phyloP scores from a whole-genome alignment of 2,329 filamentous ascomycete genomes.

The Didymosphaeria variabile region DNA sequence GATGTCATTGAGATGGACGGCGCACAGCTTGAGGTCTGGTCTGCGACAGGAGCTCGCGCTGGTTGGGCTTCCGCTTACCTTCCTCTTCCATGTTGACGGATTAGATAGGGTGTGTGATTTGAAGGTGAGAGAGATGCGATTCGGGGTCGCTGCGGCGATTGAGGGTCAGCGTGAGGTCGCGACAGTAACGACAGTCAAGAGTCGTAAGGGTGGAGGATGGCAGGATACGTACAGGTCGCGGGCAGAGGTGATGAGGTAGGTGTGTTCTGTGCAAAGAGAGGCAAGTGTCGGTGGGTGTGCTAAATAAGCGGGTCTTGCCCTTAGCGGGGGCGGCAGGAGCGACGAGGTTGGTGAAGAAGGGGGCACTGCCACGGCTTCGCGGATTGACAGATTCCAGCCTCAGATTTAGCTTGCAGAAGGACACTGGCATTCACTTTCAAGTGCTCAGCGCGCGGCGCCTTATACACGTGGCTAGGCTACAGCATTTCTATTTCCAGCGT shows the following conservation, averaged over 20 bases:
- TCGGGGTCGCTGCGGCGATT: slow-evolving; percentile 41
- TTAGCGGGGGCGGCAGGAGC: slow-evolving; percentile 39
- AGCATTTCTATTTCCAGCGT: slow-evolving; percentile 30
- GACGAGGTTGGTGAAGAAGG: slow-evolving; percentile 37
- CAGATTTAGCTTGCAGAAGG: slow-evolving; percentile 15
- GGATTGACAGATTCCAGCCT: slow-evolving; percentile 25
- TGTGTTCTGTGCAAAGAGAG: slow-evolving; percentile 45
- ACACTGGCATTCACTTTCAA: slow-evolving; percentile 15
- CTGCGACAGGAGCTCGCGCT: slow-evolving; percentile 24
- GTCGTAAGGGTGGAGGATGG: slow-evolving; percentile 35
- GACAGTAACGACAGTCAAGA: slow-evolving; percentile 28
- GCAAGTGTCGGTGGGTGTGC: slow-evolving; percentile 51
- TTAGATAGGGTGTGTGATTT: slow-evolving; percentile 51
- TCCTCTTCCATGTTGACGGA: slow-evolving; percentile 72
- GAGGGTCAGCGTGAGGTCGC: slow-evolving; percentile 37
- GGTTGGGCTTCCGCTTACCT: slow-evolving; percentile 64
- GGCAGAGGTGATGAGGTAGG: slow-evolving; percentile 46
- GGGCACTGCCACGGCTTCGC: slow-evolving; percentile 31
- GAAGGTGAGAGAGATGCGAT: slow-evolving; percentile 40
- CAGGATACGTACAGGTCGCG: slow-evolving; percentile 40
- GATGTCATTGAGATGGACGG: slow-evolving; percentile 41
- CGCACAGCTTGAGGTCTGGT: slow-evolving; percentile 29
- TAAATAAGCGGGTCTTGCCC: slow-evolving; percentile 55
- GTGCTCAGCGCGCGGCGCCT: slow-evolving; percentile 2
- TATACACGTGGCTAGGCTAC: slow-evolving; percentile 36